phyloP scores from a whole-genome alignment of 208 protist genomes.

The Trypanosomatidae sp. region DNA sequence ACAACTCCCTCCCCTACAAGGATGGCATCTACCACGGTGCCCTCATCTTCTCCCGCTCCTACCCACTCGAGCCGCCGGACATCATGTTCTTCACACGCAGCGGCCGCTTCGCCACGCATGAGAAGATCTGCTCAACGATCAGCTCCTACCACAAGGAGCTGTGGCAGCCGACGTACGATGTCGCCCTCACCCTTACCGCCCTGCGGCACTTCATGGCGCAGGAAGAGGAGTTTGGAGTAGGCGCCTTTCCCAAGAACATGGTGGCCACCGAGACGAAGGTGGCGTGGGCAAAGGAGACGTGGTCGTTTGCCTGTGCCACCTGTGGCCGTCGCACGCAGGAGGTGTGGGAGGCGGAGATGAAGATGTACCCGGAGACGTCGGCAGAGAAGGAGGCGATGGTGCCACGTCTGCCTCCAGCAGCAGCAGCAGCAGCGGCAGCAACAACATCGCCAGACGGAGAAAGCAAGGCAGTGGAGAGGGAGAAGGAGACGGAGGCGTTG shows the following conservation, averaged over 20 bases:
- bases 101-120: constrained; percentile 78
- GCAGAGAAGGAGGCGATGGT: constrained; percentile 24
- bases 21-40: constrained; percentile 89
- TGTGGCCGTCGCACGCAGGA: constrained; percentile 33
- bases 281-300: constrained; percentile 49
- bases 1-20: constrained; percentile 42
- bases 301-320: no score
- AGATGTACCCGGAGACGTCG: constrained; percentile 44
- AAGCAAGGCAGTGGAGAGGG: no score
- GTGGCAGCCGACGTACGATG: constrained; percentile 84
- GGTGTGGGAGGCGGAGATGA: constrained; percentile 54
- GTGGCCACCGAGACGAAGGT: no score
- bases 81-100: constrained; percentile 89
- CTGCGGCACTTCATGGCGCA: constrained; percentile 85
- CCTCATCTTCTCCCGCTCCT: constrained; percentile 77
- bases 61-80: constrained; percentile 87
- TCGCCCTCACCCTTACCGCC: constrained; percentile 61
- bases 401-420: constrained; percentile 11
- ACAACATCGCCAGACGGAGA: no score
- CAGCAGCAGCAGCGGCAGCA: neutral
- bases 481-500: no score
- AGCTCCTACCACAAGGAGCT: constrained; percentile 89
- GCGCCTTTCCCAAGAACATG: constrained; percentile 48
- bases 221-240: constrained; percentile 78
- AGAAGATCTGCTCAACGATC: constrained; percentile 88